Conservation (phyloP, 148 eudicot species). For the Agrostemma githago region DNA sequence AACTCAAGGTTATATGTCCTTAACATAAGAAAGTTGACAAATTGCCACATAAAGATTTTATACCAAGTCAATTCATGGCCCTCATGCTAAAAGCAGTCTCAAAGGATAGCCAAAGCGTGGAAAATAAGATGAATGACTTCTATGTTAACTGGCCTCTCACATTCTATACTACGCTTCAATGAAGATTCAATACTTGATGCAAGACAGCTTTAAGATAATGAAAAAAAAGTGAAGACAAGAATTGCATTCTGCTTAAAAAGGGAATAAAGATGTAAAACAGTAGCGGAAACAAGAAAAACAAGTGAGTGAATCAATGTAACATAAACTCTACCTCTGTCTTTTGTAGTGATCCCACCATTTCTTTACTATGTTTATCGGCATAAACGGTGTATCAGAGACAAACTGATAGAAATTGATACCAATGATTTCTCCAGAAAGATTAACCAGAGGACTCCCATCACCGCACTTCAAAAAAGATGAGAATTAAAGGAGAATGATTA, state of each 20-base stretch:
- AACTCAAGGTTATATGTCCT: background rate
- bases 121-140: background rate
- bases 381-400: background rate
- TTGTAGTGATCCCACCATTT: conserved; percentile 2
- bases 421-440: conserved; percentile 1
- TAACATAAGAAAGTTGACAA: background rate
- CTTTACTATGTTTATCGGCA: background rate
- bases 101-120: background rate
- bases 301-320: background rate
- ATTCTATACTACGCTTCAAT: background rate
- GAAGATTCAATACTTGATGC: background rate
- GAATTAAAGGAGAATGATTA: background rate
- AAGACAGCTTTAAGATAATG: background rate
- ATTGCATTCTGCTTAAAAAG: background rate
- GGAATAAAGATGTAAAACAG: background rate
- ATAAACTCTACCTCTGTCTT: background rate
- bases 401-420: background rate
- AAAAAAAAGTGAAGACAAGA: background rate
- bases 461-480: background rate
- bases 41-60: background rate
- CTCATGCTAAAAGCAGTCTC: background rate
- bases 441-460: background rate
- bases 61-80: background rate
- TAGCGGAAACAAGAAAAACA: background rate
- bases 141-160: background rate